Percentiles rank a stretch among this genome's conserved stretches.
Conservation (phyloP, 768 basidiomycete genomes). For the Tylopilus vinaceipallidus region DNA sequence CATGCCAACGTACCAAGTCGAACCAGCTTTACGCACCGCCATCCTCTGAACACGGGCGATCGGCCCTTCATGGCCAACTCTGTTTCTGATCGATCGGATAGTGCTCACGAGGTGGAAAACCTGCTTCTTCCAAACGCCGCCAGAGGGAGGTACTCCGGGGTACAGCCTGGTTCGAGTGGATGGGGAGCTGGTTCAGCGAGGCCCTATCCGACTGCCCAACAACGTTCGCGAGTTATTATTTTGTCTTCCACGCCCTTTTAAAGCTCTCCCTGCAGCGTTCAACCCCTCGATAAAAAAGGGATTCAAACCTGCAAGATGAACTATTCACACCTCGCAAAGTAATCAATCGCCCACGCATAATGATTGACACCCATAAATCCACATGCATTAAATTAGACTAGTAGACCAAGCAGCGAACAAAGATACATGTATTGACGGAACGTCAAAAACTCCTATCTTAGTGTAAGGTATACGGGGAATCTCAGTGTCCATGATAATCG, state of each 20-base stretch:
- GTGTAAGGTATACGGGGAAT: conserved; percentile 13
- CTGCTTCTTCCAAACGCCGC: conserved; percentile 41
- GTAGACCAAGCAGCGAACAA: conserved; percentile 13
- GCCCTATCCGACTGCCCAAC: conserved; percentile 24
- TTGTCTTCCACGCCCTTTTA: background rate
- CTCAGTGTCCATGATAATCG: conserved; percentile 11
- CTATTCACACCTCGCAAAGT: background rate
- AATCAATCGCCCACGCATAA: background rate
- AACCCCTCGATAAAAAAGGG: conserved; percentile 41
- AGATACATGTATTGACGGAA: conserved; percentile 23
- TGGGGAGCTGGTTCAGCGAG: conserved; percentile 35
- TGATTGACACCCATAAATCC: background rate
- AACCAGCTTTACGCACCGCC: conserved; percentile 37
- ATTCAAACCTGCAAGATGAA: conserved; percentile 45
- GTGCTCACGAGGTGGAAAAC: conserved; percentile 72
- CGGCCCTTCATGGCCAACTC: conserved; percentile 44
- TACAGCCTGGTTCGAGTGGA: conserved; percentile 30
- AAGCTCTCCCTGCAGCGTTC: conserved; percentile 37
- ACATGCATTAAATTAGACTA: conserved; percentile 18
- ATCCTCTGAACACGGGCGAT: conserved; percentile 39
- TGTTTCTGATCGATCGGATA: conserved; percentile 60
- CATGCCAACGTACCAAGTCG: conserved; percentile 25
- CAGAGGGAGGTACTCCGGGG: conserved; percentile 19
- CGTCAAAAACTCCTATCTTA: conserved; percentile 1
- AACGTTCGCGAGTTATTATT: conserved; percentile 20